A percentile compares a stretch with the other conserved stretches of the same genome.
These are phyloP conservation scores for Coemansia sp. DNA, from an alignment of 192 early-diverging fungal species.

Conservation along the genomic window DNA sequence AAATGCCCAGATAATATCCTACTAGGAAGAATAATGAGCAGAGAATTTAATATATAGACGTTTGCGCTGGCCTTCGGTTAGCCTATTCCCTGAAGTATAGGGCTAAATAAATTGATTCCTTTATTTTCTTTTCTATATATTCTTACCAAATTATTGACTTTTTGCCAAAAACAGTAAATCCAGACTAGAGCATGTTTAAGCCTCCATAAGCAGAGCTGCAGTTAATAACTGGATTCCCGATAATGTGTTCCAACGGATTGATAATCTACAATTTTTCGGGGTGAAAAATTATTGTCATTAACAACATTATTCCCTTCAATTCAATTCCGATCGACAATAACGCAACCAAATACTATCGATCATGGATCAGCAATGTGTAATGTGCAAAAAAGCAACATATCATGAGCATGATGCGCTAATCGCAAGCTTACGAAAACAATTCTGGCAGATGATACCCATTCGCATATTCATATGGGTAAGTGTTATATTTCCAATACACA, in stretches of 20 bases:
- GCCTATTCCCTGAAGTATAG: conserved; percentile 54
- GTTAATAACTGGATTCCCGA: neutral
- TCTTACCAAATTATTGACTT: too few relatives aligned
- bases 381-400: conserved; percentile 48
- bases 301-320: neutral
- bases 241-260: neutral
- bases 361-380: conserved; percentile 48
- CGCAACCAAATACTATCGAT: neutral
- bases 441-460: conserved; percentile 56
- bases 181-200: neutral
- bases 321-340: neutral
- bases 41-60: conserved; percentile 51
- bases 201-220: neutral
- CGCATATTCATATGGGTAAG: conserved; percentile 43
- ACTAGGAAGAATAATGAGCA: conserved; percentile 52
- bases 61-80: conserved; percentile 48
- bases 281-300: neutral
- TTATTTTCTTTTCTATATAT: conserved; percentile 23
- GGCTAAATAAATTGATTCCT: conserved; percentile 57
- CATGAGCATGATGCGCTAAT: conserved; percentile 45
- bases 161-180: neutral
- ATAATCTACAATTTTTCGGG: neutral
- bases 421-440: conserved; percentile 47
- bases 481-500: neutral
- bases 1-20: conserved; percentile 45